These are phyloP conservation scores for Xylaria sp. DNA, from an alignment of 2,329 filamentous ascomycete species.

Conservation along the genomic window DNA sequence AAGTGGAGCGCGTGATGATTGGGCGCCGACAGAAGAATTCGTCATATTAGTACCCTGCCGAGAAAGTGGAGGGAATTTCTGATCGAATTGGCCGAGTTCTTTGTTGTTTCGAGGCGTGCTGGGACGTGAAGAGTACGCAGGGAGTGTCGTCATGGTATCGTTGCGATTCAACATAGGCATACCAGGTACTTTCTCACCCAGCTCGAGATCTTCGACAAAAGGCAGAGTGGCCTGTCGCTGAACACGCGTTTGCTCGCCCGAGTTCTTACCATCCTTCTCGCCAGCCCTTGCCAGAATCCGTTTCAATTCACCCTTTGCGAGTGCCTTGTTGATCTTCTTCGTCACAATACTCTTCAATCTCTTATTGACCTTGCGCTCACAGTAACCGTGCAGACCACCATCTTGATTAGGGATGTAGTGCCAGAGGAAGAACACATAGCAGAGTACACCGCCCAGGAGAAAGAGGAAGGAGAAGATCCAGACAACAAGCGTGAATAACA, in stretches of 20 bases:
- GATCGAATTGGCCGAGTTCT: constrained; percentile 49
- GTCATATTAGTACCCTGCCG: constrained; percentile 43
- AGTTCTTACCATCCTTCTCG: constrained; percentile 47
- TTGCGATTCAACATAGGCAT: constrained; percentile 57
- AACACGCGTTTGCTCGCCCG: constrained; percentile 46
- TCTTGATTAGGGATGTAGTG: constrained; percentile 82
- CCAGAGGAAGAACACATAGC: constrained; percentile 87
- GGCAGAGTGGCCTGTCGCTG: constrained; percentile 65
- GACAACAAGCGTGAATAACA: constrained; percentile 86
- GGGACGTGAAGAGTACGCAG: constrained; percentile 56
- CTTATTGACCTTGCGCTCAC: constrained; percentile 84
- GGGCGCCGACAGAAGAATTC: constrained; percentile 53
- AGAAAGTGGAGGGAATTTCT: constrained; percentile 44
- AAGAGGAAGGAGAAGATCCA: constrained; percentile 79
- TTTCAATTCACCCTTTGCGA: constrained; percentile 69
- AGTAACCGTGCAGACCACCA: constrained; percentile 77
- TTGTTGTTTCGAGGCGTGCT: constrained; percentile 48
- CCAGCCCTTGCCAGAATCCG: constrained; percentile 50
- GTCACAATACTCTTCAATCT: constrained; percentile 79
- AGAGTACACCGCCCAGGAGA: constrained; percentile 66
- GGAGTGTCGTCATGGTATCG: constrained; percentile 58
- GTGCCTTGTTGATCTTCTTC: constrained; percentile 79
- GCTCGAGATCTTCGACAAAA: constrained; percentile 45
- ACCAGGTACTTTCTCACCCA: constrained; percentile 47
- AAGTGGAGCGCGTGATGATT: constrained; percentile 59